phyloP scores from a whole-genome alignment of 2,329 filamentous ascomycete species.

The Penicillium sclerotiorum region DNA sequence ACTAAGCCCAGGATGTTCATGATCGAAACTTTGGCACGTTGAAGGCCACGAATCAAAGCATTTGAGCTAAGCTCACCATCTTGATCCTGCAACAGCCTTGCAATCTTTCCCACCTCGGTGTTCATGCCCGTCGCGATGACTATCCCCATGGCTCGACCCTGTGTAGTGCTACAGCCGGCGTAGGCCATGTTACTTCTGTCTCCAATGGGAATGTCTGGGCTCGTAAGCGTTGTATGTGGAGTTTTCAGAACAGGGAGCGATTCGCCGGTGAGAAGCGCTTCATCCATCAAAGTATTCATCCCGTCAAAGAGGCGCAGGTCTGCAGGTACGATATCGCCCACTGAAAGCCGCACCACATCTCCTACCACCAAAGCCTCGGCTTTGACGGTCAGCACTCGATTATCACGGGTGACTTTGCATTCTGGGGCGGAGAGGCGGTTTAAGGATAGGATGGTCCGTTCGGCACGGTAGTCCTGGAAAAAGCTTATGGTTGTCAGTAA shows the following conservation, averaged over 20 bases:
- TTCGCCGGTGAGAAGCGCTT: conserved; percentile 64
- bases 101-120: conserved; percentile 65
- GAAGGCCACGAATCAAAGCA: conserved; percentile 32
- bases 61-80: conserved; percentile 24
- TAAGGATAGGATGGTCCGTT: conserved; percentile 62
- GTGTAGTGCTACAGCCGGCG: conserved; percentile 62
- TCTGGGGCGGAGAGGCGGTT: conserved; percentile 59
- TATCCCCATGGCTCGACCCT: conserved; percentile 61
- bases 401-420: conserved; percentile 60
- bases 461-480: conserved; percentile 62
- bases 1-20: conserved; percentile 56
- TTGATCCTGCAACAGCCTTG: conserved; percentile 58
- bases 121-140: conserved; percentile 63
- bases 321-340: conserved; percentile 62
- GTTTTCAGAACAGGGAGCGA: conserved; percentile 62
- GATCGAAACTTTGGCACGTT: conserved; percentile 48
- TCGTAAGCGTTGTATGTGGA: conserved; percentile 31
- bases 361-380: conserved; percentile 63
- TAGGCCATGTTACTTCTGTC: conserved; percentile 65
- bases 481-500: conserved; percentile 39
- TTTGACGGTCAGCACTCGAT: conserved; percentile 54
- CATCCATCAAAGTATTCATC: conserved; percentile 75
- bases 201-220: conserved; percentile 47
- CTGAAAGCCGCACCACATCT: conserved; percentile 56
- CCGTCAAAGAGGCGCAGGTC: conserved; percentile 59